A percentile compares a stretch with the other conserved stretches of the same genome.
phyloP scores from a whole-genome alignment of 345 rosid genomes.

The Combretum micranthum region DNA sequence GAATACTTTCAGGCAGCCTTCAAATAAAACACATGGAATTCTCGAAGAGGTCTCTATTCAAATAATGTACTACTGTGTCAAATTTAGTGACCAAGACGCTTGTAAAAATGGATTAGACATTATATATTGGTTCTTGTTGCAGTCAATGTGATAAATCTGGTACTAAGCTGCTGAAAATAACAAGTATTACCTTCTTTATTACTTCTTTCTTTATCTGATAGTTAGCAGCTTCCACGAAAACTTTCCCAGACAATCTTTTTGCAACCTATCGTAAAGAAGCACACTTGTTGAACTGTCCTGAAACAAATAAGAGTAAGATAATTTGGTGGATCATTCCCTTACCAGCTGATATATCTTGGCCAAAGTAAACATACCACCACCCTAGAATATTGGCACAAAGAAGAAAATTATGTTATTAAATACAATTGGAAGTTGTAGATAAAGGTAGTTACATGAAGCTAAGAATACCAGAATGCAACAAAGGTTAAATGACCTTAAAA shows the following conservation, averaged over 20 bases:
- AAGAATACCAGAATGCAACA: conserved; percentile 2
- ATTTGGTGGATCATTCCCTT: conserved; percentile 18
- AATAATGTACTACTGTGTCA: too few relatives aligned
- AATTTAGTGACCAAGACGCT: too few relatives aligned
- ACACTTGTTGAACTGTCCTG: conserved; percentile 5
- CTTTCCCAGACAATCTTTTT: conserved; percentile 57
- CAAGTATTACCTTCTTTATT: conserved; percentile 51
- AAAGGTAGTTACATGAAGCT: neutral
- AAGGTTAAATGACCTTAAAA: conserved; percentile 46
- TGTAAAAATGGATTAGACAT: too few relatives aligned
- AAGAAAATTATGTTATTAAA: conserved; percentile 2
- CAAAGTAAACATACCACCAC: conserved; percentile 69
- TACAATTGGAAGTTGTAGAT: neutral
- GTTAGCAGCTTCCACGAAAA: conserved; percentile 72
- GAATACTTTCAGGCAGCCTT: too few relatives aligned
- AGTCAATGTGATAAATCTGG: neutral
- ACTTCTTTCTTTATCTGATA: conserved; percentile 74
- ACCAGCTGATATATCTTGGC: conserved; percentile 74
- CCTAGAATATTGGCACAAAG: conserved; percentile 28
- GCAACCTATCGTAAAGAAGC: conserved; percentile 43
- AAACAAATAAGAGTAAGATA: conserved; percentile 11
- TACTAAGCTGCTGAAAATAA: neutral
- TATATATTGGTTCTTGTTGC: too few relatives aligned
- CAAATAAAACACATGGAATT: too few relatives aligned
- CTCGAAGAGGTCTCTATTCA: too few relatives aligned